Base-by-base conservation (phyloP, 2,329 filamentous ascomycete genomes). In the Ramularia collo-cygni region DNA sequence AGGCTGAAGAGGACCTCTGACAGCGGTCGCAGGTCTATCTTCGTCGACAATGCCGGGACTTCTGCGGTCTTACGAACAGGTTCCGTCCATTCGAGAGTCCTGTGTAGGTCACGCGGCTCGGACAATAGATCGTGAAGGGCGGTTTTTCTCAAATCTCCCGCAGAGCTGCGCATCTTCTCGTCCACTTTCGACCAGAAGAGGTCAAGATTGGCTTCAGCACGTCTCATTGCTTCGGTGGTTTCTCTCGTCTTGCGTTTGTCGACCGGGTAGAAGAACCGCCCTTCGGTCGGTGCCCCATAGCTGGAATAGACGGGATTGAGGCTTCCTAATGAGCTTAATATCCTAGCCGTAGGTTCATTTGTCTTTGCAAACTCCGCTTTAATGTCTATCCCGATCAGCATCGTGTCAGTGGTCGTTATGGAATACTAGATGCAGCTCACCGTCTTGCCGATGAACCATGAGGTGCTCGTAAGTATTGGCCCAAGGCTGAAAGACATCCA, bases 401-500 rank as follows among this genome's bases (percentile, higher is more conserved):
- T n/a, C n/a, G n/a, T n/a, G n/a, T n/a, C n/a, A n/a, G n/a, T n/a
- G n/a, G n/a, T n/a, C n/a, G n/a, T n/a, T n/a, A n/a, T n/a, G n/a
- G n/a, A n/a, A n/a, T n/a, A n/a, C n/a, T n/a, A n/a, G n/a, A n/a
- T 31, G 29, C 13, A 31, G 13, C n/a, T 16, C 8, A n/a, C n/a
- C n/a, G n/a, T n/a, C n/a, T n/a, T n/a, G n/a, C 13, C 42, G 42
- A 0, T 63, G 45, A 1, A 46, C 46, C n/a, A 58, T 35, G 2
- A 52, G 46, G 7, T 36, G 8, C 5, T 68, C 62, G 32, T 70
- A 72, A 0, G 47, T 58, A 21, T 53, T 56, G 3, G 69, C 67
- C 70, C 72, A 74, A 0, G 72, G 71, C 32, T 70, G 68, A n/a
- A n/a, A 75, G 1, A 66, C 41, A 2, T 70, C 53, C 3, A 76